These are phyloP conservation scores for Rhizophora mangle DNA, from an alignment of 345 rosid genomes.

Conservation along the genomic window DNA sequence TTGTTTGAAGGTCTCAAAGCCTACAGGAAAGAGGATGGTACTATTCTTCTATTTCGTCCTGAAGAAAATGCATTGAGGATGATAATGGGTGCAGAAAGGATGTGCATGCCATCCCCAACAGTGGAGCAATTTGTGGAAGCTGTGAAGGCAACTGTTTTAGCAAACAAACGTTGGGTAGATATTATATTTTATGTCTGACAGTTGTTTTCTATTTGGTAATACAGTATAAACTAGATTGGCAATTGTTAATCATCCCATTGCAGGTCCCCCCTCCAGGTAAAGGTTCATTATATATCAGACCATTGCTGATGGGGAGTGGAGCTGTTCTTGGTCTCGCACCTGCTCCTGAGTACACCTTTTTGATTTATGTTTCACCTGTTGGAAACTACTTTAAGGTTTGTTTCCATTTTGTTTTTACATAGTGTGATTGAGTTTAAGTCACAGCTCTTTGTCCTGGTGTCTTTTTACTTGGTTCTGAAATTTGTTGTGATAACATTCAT, in stretches of 20 bases:
- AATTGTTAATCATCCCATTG: slow-evolving; percentile 19
- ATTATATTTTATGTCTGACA: not conserved
- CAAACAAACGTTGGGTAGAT: slow-evolving; percentile 94
- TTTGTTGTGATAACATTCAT: not conserved
- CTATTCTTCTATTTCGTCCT: slow-evolving; percentile 77
- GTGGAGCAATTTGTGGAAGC: slow-evolving; percentile 86
- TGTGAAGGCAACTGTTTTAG: slow-evolving; percentile 73
- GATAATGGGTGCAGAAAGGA: slow-evolving; percentile 85
- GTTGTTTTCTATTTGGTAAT: not conserved
- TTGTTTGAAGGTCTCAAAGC: slow-evolving; percentile 96
- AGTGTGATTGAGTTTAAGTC: not conserved
- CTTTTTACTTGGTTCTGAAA: not conserved
- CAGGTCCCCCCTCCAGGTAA: slow-evolving; percentile 93
- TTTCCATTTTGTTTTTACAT: slow-evolving; percentile 1
- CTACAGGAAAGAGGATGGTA: slow-evolving; percentile 68
- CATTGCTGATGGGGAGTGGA: slow-evolving; percentile 94
- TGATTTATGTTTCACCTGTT: slow-evolving; percentile 88
- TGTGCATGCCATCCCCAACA: slow-evolving; percentile 95
- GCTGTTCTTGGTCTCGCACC: slow-evolving; percentile 99
- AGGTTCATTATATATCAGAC: slow-evolving; percentile 88
- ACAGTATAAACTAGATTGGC: slow-evolving; percentile 7
- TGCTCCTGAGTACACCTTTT: slow-evolving; percentile 90
- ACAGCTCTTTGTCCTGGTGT: not conserved
- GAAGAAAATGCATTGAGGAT: slow-evolving; percentile 85
- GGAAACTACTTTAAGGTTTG: slow-evolving; percentile 95